Base-by-base conservation (phyloP, 352 stramenopile species). In the Pythium sp. region DNA sequence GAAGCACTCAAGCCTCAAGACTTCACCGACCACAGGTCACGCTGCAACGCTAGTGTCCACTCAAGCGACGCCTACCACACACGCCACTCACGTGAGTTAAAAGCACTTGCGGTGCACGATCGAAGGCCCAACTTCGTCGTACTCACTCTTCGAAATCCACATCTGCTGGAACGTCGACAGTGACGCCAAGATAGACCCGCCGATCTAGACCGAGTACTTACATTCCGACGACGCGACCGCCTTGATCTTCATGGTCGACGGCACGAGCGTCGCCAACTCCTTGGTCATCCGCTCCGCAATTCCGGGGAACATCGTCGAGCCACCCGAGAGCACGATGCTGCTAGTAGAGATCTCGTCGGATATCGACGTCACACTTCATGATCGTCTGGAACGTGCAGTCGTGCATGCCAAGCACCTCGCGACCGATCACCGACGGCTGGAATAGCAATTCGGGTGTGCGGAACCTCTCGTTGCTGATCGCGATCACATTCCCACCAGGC, bases 161-260 rank as follows among this genome's bases (percentile, higher is more conserved):
- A 99, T 98, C 70, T 97, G 90, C 78, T 99, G 93, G 94, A 99
- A 99, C 62, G 97, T 98, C 64, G 94, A 97, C 22, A 99, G 80
- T 68, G 94, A 98, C 26, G 96, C 84, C 49, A 99, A 77, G 75
- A 99, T 99, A 63, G 92, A 98, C 70, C 97, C 97, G 86, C 97
- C 96, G 82, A 99, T 99, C 97, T 96, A 99, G 14, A 98, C 94
- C 43, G 93, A 98, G 89, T 99, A 99, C 83, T 98, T 96, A 69
- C 92, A 84, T 78, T 97, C 90, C 3, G 89, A 88, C 18, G 90
- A 93, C 53, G 96, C 93, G 11, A 99, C 79, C 53, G 99, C 96
- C 82, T 98, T 98, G 78, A 99, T 96, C 80, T 97, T 66, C 83
- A 98, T 98, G 32, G 90, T 96, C 12, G 89, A 76, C 63, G 95